phyloP scores from a whole-genome alignment of 179 eudicot genomes.

The Patellifolia procumbens region DNA sequence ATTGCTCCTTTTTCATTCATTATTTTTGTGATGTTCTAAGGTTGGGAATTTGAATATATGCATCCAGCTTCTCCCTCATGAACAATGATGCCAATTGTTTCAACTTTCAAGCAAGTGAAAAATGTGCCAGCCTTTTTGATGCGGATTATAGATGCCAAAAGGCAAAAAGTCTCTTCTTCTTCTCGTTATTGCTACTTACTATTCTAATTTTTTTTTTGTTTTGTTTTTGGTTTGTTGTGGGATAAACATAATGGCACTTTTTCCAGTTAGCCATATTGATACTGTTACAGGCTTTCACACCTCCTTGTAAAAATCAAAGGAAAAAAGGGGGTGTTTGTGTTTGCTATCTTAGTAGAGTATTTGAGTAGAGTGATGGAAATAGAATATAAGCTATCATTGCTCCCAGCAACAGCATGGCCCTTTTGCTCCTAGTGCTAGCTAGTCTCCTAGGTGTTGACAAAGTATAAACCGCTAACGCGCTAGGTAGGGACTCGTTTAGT shows the following conservation, averaged over 20 bases:
- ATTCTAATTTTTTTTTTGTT: background rate
- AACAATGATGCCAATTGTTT: conserved; percentile 24
- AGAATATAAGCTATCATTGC: conserved; percentile 11
- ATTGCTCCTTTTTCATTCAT: background rate
- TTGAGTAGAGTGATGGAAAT: background rate
- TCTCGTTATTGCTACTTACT: background rate
- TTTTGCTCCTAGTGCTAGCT: background rate
- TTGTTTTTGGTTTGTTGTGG: background rate
- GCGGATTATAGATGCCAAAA: conserved; percentile 14
- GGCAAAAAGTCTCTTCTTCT: background rate
- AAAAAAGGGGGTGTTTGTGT: background rate
- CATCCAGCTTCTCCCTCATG: conserved; percentile 28
- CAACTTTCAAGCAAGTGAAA: conserved; percentile 23
- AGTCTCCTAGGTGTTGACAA: too few relatives aligned
- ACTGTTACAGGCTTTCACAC: conserved; percentile 8
- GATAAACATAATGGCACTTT: conserved; percentile 18
- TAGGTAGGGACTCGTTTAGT: too few relatives aligned
- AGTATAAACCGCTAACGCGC: too few relatives aligned
- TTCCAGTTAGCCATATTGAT: conserved; percentile 19
- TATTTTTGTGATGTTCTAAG: background rate
- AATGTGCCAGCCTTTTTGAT: conserved; percentile 22
- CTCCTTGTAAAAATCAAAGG: background rate
- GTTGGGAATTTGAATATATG: conserved; percentile 30
- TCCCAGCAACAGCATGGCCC: background rate
- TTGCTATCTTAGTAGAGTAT: background rate